Percentiles rank a stretch among this genome's conserved stretches.
Evolutionary conservation across 345 rosid genomes (phyloP).

Genomic region (Corymbia maculata): DNA sequence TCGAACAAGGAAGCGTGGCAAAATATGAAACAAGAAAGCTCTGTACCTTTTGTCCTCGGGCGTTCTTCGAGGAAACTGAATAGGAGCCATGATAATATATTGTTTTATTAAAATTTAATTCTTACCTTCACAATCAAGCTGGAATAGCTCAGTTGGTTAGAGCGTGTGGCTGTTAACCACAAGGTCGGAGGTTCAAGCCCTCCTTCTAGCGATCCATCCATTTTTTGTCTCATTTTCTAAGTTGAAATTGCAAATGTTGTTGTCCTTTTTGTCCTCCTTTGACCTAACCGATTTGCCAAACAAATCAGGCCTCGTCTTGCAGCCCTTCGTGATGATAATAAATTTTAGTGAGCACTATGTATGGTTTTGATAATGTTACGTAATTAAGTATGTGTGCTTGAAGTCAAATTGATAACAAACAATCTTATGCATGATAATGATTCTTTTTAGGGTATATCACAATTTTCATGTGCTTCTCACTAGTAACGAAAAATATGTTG

Average conservation of each 20-base stretch:
- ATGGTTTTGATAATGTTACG: background rate
- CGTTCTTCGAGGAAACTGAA: too few relatives aligned
- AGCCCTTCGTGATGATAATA: background rate
- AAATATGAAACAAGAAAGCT: too few relatives aligned
- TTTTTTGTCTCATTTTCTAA: background rate
- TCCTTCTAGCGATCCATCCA: conserved; percentile 25
- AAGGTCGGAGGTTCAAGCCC: conserved; percentile 68
- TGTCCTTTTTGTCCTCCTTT: background rate
- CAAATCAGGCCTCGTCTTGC: background rate
- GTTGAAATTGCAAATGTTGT: background rate
- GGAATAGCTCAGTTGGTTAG: conserved; percentile 61
- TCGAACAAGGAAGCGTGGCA: background rate
- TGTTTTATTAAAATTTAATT: too few relatives aligned
- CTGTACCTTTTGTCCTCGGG: rapidly evolving
- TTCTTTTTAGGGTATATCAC: background rate
- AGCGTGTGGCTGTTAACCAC: conserved; percentile 73
- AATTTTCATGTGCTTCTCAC: background rate
- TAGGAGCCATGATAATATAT: background rate
- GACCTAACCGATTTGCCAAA: background rate
- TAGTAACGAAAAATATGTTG: background rate
- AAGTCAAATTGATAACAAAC: background rate
- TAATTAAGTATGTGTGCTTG: background rate
- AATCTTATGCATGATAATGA: background rate
- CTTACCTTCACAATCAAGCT: rapidly evolving
- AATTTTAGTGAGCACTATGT: background rate